Evolutionary conservation across 495 filamentous ascomycete species (phyloP), one percentile per base, ranked within the genome.

Genomic region (Penicillium angulare): DNA sequence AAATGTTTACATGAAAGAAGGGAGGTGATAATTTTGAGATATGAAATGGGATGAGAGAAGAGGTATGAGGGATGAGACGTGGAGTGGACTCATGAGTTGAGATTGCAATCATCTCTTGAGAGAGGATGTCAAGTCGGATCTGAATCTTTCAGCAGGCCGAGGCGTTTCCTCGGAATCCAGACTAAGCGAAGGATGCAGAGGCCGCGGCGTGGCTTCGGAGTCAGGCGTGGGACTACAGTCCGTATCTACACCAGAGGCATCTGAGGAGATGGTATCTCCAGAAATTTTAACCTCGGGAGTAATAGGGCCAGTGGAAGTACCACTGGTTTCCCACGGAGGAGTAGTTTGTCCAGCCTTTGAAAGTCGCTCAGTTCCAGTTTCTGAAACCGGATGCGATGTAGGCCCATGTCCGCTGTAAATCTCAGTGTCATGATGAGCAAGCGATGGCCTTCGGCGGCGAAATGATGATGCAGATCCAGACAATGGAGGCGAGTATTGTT

Each of bases 61-160:
- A 39, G n/a, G 27, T 20, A 22, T 31, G 41, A 13, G 18, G 10
- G 2, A 29, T 9, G 41, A 49, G 47, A 46, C 44, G 49, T 46
- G 24, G 29, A 46, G 47, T 35, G 41, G 39, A 50, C 39, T 15
- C 16, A 34, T 7, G 15, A 18, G 8, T 24, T 22, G 17, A 23
- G 24, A 13, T 10, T 9, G 18, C 21, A 17, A 22, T 40, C 18
- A 39, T 33, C 26, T 15, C 17, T 20, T 13, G 13, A 46, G 15
- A 9, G 31, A 9, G 6, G 43, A n/a, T 7, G 57, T 44, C 20
- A 56, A 33, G 39, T 54, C 52, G 9, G 49, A 48, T 87, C 56
- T 91, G 88, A 80, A 83, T 86, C 52, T 88, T 83, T 50, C 88
- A 86, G 67, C 77, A 86, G 16, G 85, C 81, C 66, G 82, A 78